Percentiles rank a stretch among this genome's conserved stretches.
phyloP scores from a whole-genome alignment of 495 filamentous ascomycete species.

The Neurospora sublineolata region DNA sequence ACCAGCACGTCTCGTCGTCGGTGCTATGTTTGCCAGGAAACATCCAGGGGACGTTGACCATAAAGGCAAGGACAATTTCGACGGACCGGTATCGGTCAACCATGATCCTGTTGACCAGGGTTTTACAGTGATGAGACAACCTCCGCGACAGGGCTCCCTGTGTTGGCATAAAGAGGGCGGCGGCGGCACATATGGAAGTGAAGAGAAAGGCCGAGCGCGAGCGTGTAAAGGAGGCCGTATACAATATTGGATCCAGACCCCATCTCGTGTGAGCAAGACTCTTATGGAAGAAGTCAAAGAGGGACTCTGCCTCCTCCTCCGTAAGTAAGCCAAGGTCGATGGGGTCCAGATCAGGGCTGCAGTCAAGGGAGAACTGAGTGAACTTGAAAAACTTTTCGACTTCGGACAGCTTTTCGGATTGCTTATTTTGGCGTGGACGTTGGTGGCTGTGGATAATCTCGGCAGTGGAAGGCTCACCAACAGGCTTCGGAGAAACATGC shows the following conservation, averaged over 20 bases:
- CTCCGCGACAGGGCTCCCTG: constrained; percentile 51
- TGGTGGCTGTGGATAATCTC: constrained; percentile 14
- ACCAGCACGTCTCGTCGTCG: constrained; percentile 62
- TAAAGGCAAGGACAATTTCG: constrained; percentile 62
- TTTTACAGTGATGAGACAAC: constrained; percentile 51
- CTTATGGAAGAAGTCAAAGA: constrained; percentile 57
- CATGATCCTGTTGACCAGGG: constrained; percentile 49
- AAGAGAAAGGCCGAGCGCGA: constrained; percentile 57
- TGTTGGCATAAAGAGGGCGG: constrained; percentile 52
- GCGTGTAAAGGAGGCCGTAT: constrained; percentile 52
- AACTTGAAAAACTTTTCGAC: constrained; percentile 49
- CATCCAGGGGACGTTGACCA: constrained; percentile 74
- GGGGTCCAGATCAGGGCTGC: constrained; percentile 52
- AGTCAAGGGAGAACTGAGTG: constrained; percentile 46
- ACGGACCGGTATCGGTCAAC: constrained; percentile 50
- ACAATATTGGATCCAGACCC: constrained; percentile 56
- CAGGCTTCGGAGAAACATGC: constrained; percentile 40
- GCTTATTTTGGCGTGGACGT: constrained; percentile 12
- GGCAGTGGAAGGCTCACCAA: constrained; percentile 9
- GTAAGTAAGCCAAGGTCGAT: constrained; percentile 55
- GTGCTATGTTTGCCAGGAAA: constrained; percentile 52
- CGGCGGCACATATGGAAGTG: constrained; percentile 55
- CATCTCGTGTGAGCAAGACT: constrained; percentile 64
- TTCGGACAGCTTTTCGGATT: constrained; percentile 20
- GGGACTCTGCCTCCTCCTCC: constrained; percentile 45